These are phyloP conservation scores for Kwoniella dendrophila DNA, from an alignment of 768 basidiomycete species.

Conservation along the genomic window DNA sequence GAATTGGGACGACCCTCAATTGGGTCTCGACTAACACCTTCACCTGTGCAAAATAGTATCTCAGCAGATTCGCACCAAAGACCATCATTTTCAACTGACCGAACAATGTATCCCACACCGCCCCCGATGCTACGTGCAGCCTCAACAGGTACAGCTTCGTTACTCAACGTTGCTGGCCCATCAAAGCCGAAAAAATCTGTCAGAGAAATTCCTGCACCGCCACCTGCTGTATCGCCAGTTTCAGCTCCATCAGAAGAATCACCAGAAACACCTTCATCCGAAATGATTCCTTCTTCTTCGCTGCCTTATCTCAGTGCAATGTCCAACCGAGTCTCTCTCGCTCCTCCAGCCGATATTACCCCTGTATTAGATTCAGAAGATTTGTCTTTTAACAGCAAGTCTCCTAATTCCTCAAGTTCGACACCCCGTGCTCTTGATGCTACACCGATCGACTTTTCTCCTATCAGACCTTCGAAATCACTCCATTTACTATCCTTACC, in stretches of 20 bases:
- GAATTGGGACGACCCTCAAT: conserved; percentile 15
- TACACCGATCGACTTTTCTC: conserved; percentile 6
- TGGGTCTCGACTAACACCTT: conserved; percentile 10
- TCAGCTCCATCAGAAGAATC: conserved; percentile 3
- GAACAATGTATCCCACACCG: conserved; percentile 32
- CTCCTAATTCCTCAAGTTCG: conserved; percentile 14
- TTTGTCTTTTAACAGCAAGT: not conserved
- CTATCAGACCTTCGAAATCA: conserved; percentile 40
- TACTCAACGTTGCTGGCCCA: conserved; percentile 6
- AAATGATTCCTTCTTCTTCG: conserved; percentile 20
- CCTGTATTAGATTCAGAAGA: conserved; percentile 8
- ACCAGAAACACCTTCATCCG: conserved; percentile 2
- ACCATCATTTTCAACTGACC: conserved; percentile 28
- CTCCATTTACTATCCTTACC: conserved; percentile 53
- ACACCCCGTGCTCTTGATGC: conserved; percentile 9
- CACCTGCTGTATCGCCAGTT: conserved; percentile 1
- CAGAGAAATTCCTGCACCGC: conserved; percentile 24
- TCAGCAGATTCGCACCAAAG: conserved; percentile 7
- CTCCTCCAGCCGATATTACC: conserved; percentile 9
- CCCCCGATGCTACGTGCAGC: conserved; percentile 31
- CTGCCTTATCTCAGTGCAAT: conserved; percentile 33
- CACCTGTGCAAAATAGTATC: not conserved
- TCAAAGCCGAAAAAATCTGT: conserved; percentile 12
- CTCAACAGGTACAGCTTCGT: conserved; percentile 9
- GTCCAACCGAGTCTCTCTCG: conserved; percentile 16